Evolutionary conservation across 768 basidiomycete species (phyloP), one percentile per base, ranked within the genome.

Genomic region (Xerocomus brunneocitrinus): DNA sequence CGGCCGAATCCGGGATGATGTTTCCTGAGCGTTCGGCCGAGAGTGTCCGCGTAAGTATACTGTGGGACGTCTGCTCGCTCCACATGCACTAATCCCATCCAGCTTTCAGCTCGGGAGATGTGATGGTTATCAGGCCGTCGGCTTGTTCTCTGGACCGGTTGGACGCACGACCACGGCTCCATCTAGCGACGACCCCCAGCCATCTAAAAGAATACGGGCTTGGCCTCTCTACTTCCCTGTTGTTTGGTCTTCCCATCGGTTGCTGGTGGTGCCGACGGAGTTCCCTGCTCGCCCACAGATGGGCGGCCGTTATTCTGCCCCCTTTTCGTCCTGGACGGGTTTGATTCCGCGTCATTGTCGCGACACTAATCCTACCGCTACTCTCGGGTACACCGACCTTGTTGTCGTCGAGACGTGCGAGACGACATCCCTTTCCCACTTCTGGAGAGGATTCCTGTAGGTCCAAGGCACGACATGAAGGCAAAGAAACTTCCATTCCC

Each of bases 401-500:
- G 44, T 44, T 35, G 7, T 28, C 5, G 3, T 47, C 9, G 6
- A 53, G 41, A 46, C 25, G 9, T 8, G 16, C 14, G 16, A 27
- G 27, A 43, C 3, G 14, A 39, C 16, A 27, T 24, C 30, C 28
- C 22, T 8, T 14, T 10, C 14, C 7, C 32, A 22, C 16, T 7
- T 22, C 47, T 48, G 10, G 25, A 32, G 46, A 36, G 13, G 24
- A 32, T 48, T 19, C 25, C 7, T 8, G 19, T 30, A 19, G 25
- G 24, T n/a, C 9, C 3, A 30, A 38, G 4, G 39, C 45, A 27
- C 19, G 31, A 38, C 16, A 24, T 34, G 3, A 22, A 13, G 19
- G 13, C 30, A 25, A 36, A 40, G 3, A 16, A 22, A 14, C 41
- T 42, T 53, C 32, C 58, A 53, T 60, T 53, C 49, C 31, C 19